Conservation (phyloP, 2,329 filamentous ascomycete genomes). For the Penicillium rolfsii region DNA sequence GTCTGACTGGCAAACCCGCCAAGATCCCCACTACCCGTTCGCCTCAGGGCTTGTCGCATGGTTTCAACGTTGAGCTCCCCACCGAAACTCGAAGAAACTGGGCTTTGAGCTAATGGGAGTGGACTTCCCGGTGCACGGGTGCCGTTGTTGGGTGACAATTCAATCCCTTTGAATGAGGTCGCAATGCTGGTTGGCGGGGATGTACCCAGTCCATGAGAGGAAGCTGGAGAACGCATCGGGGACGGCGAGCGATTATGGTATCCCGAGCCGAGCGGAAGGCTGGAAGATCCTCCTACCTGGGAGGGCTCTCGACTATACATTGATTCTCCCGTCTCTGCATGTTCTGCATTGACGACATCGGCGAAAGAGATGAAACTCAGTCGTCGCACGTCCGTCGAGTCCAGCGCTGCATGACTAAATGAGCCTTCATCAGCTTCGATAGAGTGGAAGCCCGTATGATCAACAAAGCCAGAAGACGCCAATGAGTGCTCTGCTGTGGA, state of each 20-base stretch:
- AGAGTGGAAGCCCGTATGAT: constrained; percentile 49
- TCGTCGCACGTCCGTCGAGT: constrained; percentile 76
- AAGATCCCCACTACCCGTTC: constrained; percentile 83
- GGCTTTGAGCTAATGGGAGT: constrained; percentile 55
- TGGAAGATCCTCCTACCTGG: constrained; percentile 69
- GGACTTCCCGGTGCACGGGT: constrained; percentile 66
- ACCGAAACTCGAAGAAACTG: constrained; percentile 53
- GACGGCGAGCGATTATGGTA: constrained; percentile 70
- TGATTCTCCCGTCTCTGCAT: constrained; percentile 49
- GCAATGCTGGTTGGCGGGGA: constrained; percentile 78
- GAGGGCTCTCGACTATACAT: constrained; percentile 68
- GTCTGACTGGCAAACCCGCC: constrained; percentile 45
- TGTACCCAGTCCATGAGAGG: constrained; percentile 68
- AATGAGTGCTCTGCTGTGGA: constrained; percentile 44
- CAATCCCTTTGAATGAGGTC: constrained; percentile 72
- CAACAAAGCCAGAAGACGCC: constrained; percentile 54
- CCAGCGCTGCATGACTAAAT: constrained; percentile 76
- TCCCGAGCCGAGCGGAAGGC: constrained; percentile 19
- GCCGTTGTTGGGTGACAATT: constrained; percentile 65
- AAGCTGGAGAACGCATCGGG: constrained; percentile 77
- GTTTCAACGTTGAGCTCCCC: constrained; percentile 88
- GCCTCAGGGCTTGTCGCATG: constrained; percentile 84
- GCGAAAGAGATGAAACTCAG: constrained; percentile 96
- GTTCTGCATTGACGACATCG: constrained; percentile 81
- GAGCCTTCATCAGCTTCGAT: constrained; percentile 63